Conservation (phyloP, 306 rosid genomes). For the Urtica urens region DNA sequence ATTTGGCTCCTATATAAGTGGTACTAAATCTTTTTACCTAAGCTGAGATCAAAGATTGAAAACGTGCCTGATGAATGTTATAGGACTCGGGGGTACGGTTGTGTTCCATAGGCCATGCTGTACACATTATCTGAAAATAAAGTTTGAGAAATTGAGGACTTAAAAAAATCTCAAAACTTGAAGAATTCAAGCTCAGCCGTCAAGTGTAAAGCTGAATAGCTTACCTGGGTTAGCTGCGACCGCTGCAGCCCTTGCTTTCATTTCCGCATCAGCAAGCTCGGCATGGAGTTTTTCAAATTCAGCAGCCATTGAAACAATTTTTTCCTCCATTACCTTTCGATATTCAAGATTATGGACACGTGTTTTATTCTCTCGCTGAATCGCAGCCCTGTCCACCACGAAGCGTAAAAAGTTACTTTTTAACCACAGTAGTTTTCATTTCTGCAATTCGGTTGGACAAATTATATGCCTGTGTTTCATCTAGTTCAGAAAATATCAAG, state of each 20-base stretch:
- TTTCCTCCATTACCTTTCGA: conserved; percentile 46
- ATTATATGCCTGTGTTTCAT: no score
- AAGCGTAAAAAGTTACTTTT: background rate
- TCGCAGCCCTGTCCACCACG: conserved; percentile 47
- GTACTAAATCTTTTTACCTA: no score
- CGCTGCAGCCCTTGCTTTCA: conserved; percentile 54
- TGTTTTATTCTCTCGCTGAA: conserved; percentile 67
- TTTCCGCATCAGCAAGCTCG: conserved; percentile 78
- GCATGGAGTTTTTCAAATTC: conserved; percentile 62
- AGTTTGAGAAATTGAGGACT: conserved; percentile 5
- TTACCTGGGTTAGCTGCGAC: conserved; percentile 57
- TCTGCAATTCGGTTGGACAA: no score
- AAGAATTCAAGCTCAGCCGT: background rate
- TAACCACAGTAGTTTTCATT: no score
- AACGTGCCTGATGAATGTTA: conserved; percentile 34
- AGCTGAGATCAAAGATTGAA: no score
- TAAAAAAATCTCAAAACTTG: conserved; percentile 4
- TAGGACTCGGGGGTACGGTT: conserved; percentile 38
- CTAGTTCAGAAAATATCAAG: no score
- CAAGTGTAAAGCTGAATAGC: background rate
- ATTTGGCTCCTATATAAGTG: no score
- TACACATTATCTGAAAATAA: conserved; percentile 43
- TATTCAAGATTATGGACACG: conserved; percentile 50
- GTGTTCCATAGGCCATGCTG: conserved; percentile 44
- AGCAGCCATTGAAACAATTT: conserved; percentile 43